A percentile compares a stretch with the other conserved stretches of the same genome.
These are phyloP conservation scores for Ogataea methanolica DNA, from an alignment of 805 yeast genomes.

Conservation along the genomic window DNA sequence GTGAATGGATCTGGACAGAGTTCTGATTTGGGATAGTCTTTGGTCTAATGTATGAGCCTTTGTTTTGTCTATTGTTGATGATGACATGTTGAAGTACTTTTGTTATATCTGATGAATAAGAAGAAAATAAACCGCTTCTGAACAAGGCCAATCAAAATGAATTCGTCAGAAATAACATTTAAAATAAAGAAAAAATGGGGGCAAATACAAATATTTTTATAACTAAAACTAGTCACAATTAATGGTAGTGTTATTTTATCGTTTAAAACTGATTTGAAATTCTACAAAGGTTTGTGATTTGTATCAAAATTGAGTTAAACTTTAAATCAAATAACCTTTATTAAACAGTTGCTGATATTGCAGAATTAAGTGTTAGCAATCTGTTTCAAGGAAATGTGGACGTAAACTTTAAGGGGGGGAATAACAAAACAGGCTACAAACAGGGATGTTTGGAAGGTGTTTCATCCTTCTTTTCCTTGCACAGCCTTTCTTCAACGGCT, in stretches of 20 bases:
- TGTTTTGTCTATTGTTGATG: neutral
- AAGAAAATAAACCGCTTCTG: neutral
- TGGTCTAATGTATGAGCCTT: neutral
- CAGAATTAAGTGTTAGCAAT: no score
- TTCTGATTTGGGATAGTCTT: conserved; percentile 6
- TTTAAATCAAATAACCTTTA: neutral
- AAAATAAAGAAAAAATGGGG: neutral
- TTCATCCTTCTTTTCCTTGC: no score
- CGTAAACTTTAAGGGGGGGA: no score
- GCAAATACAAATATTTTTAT: neutral
- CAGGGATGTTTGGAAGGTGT: no score
- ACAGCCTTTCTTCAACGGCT: no score
- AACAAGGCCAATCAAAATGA: no score
- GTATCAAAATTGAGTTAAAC: neutral
- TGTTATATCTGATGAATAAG: neutral
- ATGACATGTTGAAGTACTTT: neutral
- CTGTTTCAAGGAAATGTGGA: no score
- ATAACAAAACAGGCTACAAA: no score
- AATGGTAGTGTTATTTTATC: no score
- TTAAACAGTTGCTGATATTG: no score
- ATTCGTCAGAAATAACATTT: no score
- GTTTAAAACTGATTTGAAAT: neutral
- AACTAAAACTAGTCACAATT: neutral
- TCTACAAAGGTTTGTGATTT: neutral
- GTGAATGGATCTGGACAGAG: conserved; percentile 10